phyloP scores from a whole-genome alignment of 2,329 filamentous ascomycete genomes.

The Alternaria hordeiaustralica region DNA sequence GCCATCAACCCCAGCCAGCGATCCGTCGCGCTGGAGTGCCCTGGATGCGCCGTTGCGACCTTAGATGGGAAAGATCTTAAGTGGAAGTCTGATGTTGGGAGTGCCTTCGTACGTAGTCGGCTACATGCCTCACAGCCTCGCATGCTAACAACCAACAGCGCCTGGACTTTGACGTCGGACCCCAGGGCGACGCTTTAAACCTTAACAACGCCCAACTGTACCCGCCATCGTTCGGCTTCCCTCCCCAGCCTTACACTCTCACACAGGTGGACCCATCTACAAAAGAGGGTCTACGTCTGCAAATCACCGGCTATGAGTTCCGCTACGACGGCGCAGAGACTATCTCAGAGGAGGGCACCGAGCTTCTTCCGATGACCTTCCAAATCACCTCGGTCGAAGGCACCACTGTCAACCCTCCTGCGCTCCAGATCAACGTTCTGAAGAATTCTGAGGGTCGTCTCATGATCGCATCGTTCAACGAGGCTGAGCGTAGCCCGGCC shows the following conservation, averaged over 20 bases:
- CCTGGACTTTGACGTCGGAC: conserved; percentile 47
- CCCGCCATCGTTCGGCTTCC: conserved; percentile 43
- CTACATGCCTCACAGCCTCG: background rate
- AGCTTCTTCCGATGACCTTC: conserved; percentile 49
- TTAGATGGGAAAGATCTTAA: conserved; percentile 26
- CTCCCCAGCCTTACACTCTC: conserved; percentile 40
- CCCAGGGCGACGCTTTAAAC: conserved; percentile 38
- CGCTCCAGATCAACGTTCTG: conserved; percentile 46
- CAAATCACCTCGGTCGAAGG: conserved; percentile 45
- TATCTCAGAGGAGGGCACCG: conserved; percentile 43
- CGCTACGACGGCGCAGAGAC: conserved; percentile 45
- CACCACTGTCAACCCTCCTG: conserved; percentile 38
- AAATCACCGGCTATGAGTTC: conserved; percentile 46
- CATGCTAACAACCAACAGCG: conserved; percentile 36
- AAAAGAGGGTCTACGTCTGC: conserved; percentile 37
- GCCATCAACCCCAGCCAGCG: conserved; percentile 43
- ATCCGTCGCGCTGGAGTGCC: conserved; percentile 43
- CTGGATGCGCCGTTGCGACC: conserved; percentile 41
- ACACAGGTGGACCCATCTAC: conserved; percentile 41
- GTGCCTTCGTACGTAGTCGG: conserved; percentile 41
- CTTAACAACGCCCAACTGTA: conserved; percentile 49
- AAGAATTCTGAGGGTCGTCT: conserved; percentile 46
- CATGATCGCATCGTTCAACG: conserved; percentile 48
- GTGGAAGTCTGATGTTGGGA: conserved; percentile 43
- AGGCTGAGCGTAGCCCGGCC: conserved; percentile 26